These are phyloP conservation scores for Pleurozium schreberi DNA, from an alignment of 225 moss, liverwort and hornwort genomes.

Conservation along the genomic window DNA sequence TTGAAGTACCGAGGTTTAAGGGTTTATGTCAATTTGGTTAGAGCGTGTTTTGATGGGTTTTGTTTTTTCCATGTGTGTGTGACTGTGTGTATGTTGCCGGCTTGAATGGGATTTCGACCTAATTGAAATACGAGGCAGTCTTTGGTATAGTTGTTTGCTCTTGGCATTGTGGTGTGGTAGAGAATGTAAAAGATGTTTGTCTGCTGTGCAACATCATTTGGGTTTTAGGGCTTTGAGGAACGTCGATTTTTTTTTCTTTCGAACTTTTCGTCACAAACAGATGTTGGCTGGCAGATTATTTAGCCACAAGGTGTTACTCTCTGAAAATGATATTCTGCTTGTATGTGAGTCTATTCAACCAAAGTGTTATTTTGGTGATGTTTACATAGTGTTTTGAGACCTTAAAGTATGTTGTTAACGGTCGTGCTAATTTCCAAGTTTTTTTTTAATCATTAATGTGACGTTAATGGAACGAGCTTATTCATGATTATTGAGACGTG, in stretches of 20 bases:
- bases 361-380: too few relatives aligned
- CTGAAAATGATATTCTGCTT: background rate
- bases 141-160: background rate
- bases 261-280: background rate
- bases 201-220: background rate
- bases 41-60: too few relatives aligned
- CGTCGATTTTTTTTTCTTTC: background rate
- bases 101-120: background rate
- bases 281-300: background rate
- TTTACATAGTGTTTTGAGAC: background rate
- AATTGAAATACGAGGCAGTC: background rate
- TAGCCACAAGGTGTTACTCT: background rate
- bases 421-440: background rate
- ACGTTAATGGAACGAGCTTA: background rate
- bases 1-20: background rate
- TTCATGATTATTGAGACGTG: background rate
- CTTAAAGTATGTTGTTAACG: background rate
- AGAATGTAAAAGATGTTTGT: background rate
- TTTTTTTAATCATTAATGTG: background rate
- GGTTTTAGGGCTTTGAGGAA: background rate
- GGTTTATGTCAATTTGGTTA: background rate
- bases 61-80: too few relatives aligned
- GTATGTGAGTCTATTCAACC: background rate
- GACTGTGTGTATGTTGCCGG: background rate
- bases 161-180: background rate